Percentiles rank a stretch among this genome's conserved stretches.
Conservation (phyloP, 2,329 filamentous ascomycete genomes). For the Diaporthe humulicola region DNA sequence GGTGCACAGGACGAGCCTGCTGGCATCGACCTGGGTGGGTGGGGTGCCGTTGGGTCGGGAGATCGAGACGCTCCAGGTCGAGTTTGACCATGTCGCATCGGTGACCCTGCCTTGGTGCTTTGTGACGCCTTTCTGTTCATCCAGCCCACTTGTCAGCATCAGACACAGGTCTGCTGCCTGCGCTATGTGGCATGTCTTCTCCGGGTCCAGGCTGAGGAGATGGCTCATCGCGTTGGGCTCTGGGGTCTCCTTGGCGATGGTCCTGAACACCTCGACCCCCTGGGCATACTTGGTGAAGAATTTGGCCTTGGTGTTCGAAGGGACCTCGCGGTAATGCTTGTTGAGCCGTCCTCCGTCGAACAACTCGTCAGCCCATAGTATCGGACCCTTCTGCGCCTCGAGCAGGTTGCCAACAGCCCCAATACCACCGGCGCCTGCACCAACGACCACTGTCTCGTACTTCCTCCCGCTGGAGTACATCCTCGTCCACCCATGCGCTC, state of each 20-base stretch:
- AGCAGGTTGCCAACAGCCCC: conserved; percentile 73
- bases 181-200: conserved; percentile 68
- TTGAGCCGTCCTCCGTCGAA: conserved; percentile 68
- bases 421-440: conserved; percentile 56
- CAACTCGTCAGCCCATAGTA: conserved; percentile 70
- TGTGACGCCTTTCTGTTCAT: conserved; percentile 53
- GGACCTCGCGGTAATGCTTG: conserved; percentile 71
- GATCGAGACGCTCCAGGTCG: conserved; percentile 41
- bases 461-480: conserved; percentile 39
- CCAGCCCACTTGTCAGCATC: conserved; percentile 59
- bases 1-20: conserved; percentile 68
- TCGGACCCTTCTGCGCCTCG: conserved; percentile 60
- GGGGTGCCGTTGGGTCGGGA: conserved; percentile 35
- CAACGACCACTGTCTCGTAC: conserved; percentile 42
- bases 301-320: conserved; percentile 72
- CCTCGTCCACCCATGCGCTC: conserved; percentile 35
- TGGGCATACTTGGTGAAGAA: conserved; percentile 70
- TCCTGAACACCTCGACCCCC: conserved; percentile 64
- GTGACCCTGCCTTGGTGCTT: conserved; percentile 54
- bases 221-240: conserved; percentile 66
- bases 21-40: conserved; percentile 52
- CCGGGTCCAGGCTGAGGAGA: conserved; percentile 66
- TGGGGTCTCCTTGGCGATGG: conserved; percentile 61
- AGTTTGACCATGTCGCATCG: conserved; percentile 49
- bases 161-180: conserved; percentile 69